Base-by-base conservation (phyloP, 1,139 yeast genomes). In the Blastobotrys capitulatus region DNA sequence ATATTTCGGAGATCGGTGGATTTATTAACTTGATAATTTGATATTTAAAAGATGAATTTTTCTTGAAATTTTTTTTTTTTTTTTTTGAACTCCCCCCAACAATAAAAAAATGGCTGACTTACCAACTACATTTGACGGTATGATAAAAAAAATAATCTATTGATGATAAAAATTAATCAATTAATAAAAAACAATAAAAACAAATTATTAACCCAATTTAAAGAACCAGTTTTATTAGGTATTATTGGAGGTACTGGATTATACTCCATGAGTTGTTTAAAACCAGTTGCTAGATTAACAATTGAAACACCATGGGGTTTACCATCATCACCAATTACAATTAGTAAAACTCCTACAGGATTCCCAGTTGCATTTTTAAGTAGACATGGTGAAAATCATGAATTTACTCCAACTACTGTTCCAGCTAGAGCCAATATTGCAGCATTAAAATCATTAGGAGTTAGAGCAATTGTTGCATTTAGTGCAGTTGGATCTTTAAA, bases 211-310 rank as follows among this genome's bases (percentile, higher is more conserved):
- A 35, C 38, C 6, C 5, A 16, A 13, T 36, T 18, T 44, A 42
- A 29, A 57, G 85, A 81, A 56, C 78, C 83, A 36, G 87, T 92
- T 25, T 76, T 80, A 40, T 75, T 92, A 44, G 97, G 95, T 42
- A 80, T 92, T 57, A 92, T 92, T 65, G 98, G 98, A 37, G 98
- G 98, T 41, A 92, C 98, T 2, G 99, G 99, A n/a, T 77, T 92
- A 42, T 92, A 92, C 73, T 86, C 87, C 52, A 76, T 92, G 53
- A 88, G 86, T 41, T 81, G 87, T 51, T 74, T 90, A 55, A 78
- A 83, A 44, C 95, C 96, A 2, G 94, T 89, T 47, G 97, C 97
- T 25, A 75, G 85, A 58, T 71, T 89, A 47, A 79, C 86, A 7
- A 69, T 88, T 49, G 77, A 83, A 18, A 92, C 98, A 9, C 99